These are phyloP conservation scores for apple (Malus domestica) DNA, from an alignment of 306 rosid genomes.

Conservation along the genomic window DNA sequence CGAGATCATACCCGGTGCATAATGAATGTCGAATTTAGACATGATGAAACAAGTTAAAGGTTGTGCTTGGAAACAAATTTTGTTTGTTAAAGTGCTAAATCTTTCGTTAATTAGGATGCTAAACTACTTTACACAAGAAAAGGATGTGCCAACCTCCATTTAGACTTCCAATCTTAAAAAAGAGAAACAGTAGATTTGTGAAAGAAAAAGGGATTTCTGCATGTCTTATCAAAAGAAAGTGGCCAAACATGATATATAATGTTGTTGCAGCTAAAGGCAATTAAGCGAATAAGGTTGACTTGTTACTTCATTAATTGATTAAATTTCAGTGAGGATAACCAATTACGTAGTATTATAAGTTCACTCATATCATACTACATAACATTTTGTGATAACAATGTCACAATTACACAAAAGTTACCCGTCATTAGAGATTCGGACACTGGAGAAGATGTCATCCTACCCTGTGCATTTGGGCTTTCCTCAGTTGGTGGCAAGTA, in stretches of 20 bases:
- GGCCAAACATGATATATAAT: not conserved
- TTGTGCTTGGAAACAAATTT: not conserved
- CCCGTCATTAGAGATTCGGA: no score
- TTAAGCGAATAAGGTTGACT: not conserved
- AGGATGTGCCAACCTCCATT: constrained; percentile 40
- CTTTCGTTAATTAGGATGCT: not conserved
- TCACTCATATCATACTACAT: no score
- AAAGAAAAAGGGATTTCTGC: not conserved
- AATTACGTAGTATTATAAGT: not conserved
- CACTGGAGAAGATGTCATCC: not conserved
- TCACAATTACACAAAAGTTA: no score
- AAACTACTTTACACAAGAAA: constrained; percentile 26
- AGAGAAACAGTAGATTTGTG: constrained; percentile 3
- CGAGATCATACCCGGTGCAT: not conserved
- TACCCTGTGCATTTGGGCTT: not conserved
- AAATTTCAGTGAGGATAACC: no score
- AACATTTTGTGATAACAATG: no score
- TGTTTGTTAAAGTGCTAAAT: not conserved
- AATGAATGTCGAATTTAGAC: not conserved
- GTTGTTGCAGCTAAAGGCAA: not conserved
- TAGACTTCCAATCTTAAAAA: constrained; percentile 23
- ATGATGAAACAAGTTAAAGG: not conserved
- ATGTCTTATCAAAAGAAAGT: not conserved
- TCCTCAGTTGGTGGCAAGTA: not conserved
- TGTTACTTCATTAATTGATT: not conserved